phyloP scores from a whole-genome alignment of 2,329 filamentous ascomycete species.

The Ophiostoma quercus region DNA sequence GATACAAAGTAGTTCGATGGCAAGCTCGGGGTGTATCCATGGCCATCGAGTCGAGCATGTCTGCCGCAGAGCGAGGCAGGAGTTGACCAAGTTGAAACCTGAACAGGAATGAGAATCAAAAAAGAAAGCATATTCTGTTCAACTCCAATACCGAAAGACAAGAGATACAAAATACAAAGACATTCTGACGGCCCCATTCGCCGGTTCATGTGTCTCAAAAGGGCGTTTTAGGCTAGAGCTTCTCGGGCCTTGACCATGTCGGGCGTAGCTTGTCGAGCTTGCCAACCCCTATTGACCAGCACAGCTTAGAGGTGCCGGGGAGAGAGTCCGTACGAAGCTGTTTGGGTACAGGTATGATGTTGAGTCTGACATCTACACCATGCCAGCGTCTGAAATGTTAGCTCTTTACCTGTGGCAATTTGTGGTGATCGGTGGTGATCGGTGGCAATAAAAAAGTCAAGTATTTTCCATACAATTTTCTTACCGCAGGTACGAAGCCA shows the following conservation, averaged over 20 bases:
- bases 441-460: too few relatives aligned
- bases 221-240: slow-evolving; percentile 15
- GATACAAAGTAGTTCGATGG: neutral
- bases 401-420: too few relatives aligned
- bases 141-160: too few relatives aligned
- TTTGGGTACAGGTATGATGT: neutral
- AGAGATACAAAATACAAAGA: neutral
- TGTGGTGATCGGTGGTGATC: too few relatives aligned
- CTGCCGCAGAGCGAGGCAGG: neutral
- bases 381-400: too few relatives aligned
- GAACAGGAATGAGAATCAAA: neutral
- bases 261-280: slow-evolving; percentile 23
- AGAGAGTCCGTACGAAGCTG: neutral
- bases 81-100: neutral
- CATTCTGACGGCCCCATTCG: neutral
- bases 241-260: slow-evolving; percentile 19
- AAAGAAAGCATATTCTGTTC: neutral
- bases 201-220: slow-evolving; percentile 7
- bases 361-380: neutral
- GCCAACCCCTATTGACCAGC: slow-evolving; percentile 11
- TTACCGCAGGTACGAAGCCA: too few relatives aligned
- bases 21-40: neutral
- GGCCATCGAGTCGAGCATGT: neutral
- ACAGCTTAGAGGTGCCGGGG: neutral
- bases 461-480: too few relatives aligned